A percentile compares a stretch with the other conserved stretches of the same genome.
phyloP scores from a whole-genome alignment of 805 yeast genomes.

The Tetrapisispora arboricola region DNA sequence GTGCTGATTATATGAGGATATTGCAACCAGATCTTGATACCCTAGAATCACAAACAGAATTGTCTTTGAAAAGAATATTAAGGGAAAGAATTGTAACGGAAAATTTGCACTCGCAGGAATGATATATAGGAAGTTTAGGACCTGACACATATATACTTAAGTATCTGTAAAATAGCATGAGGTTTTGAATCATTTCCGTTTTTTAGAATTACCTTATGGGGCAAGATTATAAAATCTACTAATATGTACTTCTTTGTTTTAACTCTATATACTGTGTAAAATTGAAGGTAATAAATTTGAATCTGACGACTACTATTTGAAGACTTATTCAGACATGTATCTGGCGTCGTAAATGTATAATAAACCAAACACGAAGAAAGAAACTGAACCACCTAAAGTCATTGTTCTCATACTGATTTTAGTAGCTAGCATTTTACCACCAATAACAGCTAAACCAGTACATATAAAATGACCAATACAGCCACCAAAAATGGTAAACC shows the following conservation, averaged over 20 bases:
- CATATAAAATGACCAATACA: constrained; percentile 82
- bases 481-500: constrained; percentile 84
- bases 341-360: constrained; percentile 68
- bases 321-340: constrained; percentile 5
- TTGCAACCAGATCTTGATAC: constrained; percentile 31
- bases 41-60: constrained; percentile 35
- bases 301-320: not conserved
- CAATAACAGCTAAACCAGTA: constrained; percentile 82
- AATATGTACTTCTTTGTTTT: not conserved
- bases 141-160: no score
- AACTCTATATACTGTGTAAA: not conserved
- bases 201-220: no score
- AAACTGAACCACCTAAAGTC: constrained; percentile 81
- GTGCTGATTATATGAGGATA: constrained; percentile 32
- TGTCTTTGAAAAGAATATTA: constrained; percentile 31
- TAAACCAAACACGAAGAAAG: constrained; percentile 74
- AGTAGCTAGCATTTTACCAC: constrained; percentile 85
- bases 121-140: no score
- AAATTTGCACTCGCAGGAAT: not conserved
- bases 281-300: not conserved
- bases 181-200: no score
- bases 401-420: constrained; percentile 86
- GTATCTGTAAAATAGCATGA: no score
- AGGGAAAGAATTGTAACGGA: constrained; percentile 26
- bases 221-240: no score